These are phyloP conservation scores for Fusarium albosuccineum DNA, from an alignment of 2,329 filamentous ascomycete species.

Conservation along the genomic window DNA sequence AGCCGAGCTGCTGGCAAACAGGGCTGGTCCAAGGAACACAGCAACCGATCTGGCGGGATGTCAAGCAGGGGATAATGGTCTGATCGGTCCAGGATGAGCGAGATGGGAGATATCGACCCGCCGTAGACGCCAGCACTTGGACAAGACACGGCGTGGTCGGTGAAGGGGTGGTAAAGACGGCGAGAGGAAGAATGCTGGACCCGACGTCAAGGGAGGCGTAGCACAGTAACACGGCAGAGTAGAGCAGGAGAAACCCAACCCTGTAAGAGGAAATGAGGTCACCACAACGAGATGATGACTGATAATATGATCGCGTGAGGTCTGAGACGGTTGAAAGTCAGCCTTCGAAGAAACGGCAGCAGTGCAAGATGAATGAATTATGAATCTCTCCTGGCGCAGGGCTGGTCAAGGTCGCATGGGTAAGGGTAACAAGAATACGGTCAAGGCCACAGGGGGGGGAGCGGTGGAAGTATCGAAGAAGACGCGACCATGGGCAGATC, in stretches of 20 bases:
- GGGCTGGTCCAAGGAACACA: constrained; percentile 36
- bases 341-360: constrained; percentile 41
- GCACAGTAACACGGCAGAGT: background rate
- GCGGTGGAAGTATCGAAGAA: constrained; percentile 39
- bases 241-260: constrained; percentile 6
- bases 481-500: constrained; percentile 43
- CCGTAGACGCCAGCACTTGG: constrained; percentile 39
- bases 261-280: constrained; percentile 6
- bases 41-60: constrained; percentile 43
- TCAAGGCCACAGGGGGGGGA: constrained; percentile 30
- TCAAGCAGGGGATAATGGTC: constrained; percentile 41
- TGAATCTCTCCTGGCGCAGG: constrained; percentile 26
- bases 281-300: background rate
- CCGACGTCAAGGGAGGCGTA: constrained; percentile 10
- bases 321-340: constrained; percentile 32
- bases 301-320: constrained; percentile 29
- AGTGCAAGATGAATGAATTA: constrained; percentile 20
- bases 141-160: constrained; percentile 30
- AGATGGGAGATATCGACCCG: constrained; percentile 35
- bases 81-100: constrained; percentile 46
- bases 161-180: constrained; percentile 20
- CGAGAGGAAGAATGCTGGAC: constrained; percentile 14
- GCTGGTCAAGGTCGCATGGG: constrained; percentile 35
- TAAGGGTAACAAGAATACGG: constrained; percentile 42
- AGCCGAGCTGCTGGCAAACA: constrained; percentile 39